Conservation (phyloP, 306 rosid species). For the Sechiopsis laciniata region DNA sequence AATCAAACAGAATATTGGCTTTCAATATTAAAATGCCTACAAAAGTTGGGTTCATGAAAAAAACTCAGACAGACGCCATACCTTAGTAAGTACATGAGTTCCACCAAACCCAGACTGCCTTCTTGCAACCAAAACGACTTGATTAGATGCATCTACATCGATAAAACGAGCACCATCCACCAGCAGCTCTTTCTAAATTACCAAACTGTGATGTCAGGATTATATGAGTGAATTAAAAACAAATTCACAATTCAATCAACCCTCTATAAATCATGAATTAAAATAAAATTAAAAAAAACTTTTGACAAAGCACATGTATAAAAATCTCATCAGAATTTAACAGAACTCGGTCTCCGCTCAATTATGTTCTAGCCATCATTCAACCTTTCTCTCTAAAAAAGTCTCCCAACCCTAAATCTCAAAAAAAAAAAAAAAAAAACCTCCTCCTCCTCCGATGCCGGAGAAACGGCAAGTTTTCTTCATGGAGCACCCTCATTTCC, state of each 20-base stretch:
- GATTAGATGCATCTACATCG: conserved; percentile 58
- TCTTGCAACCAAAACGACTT: conserved; percentile 61
- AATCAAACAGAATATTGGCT: conserved; percentile 22
- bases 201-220: conserved; percentile 29
- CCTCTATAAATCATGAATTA: background rate
- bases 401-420: too few relatives aligned
- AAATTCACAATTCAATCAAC: background rate
- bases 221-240: conserved; percentile 13
- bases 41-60: conserved; percentile 21
- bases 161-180: conserved; percentile 61
- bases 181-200: conserved; percentile 50
- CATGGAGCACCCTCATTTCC: too few relatives aligned
- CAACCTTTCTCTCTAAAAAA: background rate
- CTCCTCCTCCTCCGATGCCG: too few relatives aligned
- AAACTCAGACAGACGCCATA: conserved; percentile 29
- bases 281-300: background rate
- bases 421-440: too few relatives aligned
- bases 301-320: background rate
- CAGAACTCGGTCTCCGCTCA: background rate
- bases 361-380: background rate
- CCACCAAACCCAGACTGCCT: conserved; percentile 53
- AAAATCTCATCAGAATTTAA: background rate
- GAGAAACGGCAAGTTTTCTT: too few relatives aligned
- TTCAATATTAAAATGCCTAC: conserved; percentile 16
- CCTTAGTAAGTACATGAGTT: conserved; percentile 51